Evolutionary conservation across 768 basidiomycete genomes (phyloP).

Genomic region (Boletus rufocinnamomeus): DNA sequence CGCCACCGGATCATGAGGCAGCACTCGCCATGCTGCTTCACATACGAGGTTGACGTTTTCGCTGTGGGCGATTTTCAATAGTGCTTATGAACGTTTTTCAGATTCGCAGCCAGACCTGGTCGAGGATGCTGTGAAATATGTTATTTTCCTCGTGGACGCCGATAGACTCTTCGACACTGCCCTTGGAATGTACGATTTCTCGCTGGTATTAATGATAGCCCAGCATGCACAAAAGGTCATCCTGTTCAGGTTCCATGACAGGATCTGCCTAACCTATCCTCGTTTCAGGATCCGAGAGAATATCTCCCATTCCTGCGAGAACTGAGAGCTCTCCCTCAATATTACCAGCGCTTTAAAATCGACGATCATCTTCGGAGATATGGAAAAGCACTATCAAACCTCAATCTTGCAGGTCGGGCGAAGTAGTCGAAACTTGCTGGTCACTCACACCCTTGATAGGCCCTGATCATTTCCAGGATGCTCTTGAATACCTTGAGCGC

Average conservation of each 20-base stretch:
- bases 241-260: conserved; percentile 1
- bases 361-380: conserved; percentile 88
- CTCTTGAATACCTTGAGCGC: conserved; percentile 73
- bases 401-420: conserved; percentile 67
- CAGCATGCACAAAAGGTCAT: conserved; percentile 94
- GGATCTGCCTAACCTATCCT: conserved; percentile 7
- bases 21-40: conserved; percentile 73
- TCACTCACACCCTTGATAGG: conserved; percentile 45
- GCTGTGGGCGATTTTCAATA: neutral
- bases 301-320: conserved; percentile 97
- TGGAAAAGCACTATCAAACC: conserved; percentile 70
- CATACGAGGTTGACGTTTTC: conserved; percentile 62
- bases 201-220: conserved; percentile 91
- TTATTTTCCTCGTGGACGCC: conserved; percentile 96
- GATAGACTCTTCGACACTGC: conserved; percentile 91
- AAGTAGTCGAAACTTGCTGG: neutral
- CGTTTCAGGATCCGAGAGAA: conserved; percentile 86
- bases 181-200: conserved; percentile 98
- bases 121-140: conserved; percentile 97
- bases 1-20: conserved; percentile 87
- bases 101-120: conserved; percentile 67
- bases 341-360: conserved; percentile 87
- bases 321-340: conserved; percentile 68
- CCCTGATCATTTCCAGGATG: conserved; percentile 72
- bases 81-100: conserved; percentile 4